phyloP scores from a whole-genome alignment of 2,329 filamentous ascomycete species.

The Hortaea sp. region DNA sequence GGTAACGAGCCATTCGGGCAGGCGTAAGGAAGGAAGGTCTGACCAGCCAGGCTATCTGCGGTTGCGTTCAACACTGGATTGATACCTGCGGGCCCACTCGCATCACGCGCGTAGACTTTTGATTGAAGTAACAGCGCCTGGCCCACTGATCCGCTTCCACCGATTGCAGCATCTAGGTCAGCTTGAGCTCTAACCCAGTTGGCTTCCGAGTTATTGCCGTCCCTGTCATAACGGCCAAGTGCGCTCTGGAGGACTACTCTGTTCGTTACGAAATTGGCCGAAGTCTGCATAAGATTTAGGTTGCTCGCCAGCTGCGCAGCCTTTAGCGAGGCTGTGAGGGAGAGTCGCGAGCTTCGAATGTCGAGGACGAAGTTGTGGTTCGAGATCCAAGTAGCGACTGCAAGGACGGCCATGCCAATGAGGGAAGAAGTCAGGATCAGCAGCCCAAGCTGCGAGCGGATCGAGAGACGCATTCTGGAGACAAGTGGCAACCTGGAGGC shows the following conservation, averaged over 20 bases:
- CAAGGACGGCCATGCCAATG: slow-evolving; percentile 64
- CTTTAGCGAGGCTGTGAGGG: slow-evolving; percentile 76
- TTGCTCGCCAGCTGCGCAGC: slow-evolving; percentile 70
- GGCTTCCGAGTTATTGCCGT: slow-evolving; percentile 42
- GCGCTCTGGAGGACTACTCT: slow-evolving; percentile 45
- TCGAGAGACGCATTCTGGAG: slow-evolving; percentile 65
- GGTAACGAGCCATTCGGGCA: slow-evolving; percentile 44
- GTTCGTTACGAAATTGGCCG: slow-evolving; percentile 61
- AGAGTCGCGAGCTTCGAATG: slow-evolving; percentile 49
- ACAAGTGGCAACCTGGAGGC: neutral
- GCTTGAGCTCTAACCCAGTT: slow-evolving; percentile 52
- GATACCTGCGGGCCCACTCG: slow-evolving; percentile 41
- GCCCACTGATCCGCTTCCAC: slow-evolving; percentile 36
- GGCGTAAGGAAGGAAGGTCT: slow-evolving; percentile 52
- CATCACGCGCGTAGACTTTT: slow-evolving; percentile 60
- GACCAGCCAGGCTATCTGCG: slow-evolving; percentile 32
- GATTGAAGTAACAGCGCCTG: slow-evolving; percentile 55
- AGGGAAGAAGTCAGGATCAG: slow-evolving; percentile 69
- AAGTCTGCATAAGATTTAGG: slow-evolving; percentile 67
- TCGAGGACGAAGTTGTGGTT: slow-evolving; percentile 51
- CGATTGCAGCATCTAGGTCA: slow-evolving; percentile 66
- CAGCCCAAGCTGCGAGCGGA: slow-evolving; percentile 74
- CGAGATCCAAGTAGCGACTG: slow-evolving; percentile 60
- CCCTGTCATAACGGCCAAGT: slow-evolving; percentile 41
- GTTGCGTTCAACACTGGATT: slow-evolving; percentile 57